These are phyloP conservation scores for Diutina sp. DNA, from an alignment of 1,139 yeast species.

Conservation along the genomic window DNA sequence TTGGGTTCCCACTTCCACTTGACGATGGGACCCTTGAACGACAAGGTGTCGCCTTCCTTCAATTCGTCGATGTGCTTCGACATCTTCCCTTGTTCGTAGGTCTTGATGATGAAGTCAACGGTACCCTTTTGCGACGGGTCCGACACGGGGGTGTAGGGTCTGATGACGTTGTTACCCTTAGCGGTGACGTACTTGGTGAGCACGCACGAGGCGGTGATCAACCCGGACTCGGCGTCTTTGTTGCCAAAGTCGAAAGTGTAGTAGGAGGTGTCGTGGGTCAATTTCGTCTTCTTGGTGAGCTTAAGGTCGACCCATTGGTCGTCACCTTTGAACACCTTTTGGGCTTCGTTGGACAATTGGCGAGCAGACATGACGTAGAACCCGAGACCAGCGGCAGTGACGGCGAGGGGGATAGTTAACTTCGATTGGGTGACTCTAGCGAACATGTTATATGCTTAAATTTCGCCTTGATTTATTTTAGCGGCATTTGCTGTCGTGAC, in stretches of 20 bases:
- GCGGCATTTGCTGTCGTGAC: background rate
- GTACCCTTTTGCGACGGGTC: slow-evolving; percentile 60
- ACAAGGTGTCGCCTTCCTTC: slow-evolving; percentile 67
- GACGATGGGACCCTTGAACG: slow-evolving; percentile 89
- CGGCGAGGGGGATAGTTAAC: background rate
- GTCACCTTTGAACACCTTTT: slow-evolving; percentile 53
- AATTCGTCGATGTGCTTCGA: slow-evolving; percentile 61
- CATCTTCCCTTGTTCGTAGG: slow-evolving; percentile 77
- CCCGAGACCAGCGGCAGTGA: slow-evolving; percentile 33
- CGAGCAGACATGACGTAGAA: slow-evolving; percentile 25
- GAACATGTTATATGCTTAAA: background rate
- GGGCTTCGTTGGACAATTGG: slow-evolving; percentile 32
- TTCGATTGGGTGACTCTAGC: background rate
- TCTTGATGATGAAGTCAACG: slow-evolving; percentile 74
- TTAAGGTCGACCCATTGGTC: slow-evolving; percentile 76
- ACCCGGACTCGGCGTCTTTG: slow-evolving; percentile 61
- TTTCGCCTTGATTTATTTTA: background rate
- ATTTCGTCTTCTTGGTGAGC: slow-evolving; percentile 39
- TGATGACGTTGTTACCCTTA: slow-evolving; percentile 78
- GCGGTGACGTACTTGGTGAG: slow-evolving; percentile 72
- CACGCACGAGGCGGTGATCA: slow-evolving; percentile 68
- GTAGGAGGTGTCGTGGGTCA: slow-evolving; percentile 54
- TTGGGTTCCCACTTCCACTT: slow-evolving; percentile 92
- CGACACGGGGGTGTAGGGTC: slow-evolving; percentile 93
- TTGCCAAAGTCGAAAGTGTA: slow-evolving; percentile 63